Evolutionary conservation across 2,329 filamentous ascomycete genomes (phyloP), one percentile per base, ranked within the genome.

Genomic region (Calonectria honghensis): DNA sequence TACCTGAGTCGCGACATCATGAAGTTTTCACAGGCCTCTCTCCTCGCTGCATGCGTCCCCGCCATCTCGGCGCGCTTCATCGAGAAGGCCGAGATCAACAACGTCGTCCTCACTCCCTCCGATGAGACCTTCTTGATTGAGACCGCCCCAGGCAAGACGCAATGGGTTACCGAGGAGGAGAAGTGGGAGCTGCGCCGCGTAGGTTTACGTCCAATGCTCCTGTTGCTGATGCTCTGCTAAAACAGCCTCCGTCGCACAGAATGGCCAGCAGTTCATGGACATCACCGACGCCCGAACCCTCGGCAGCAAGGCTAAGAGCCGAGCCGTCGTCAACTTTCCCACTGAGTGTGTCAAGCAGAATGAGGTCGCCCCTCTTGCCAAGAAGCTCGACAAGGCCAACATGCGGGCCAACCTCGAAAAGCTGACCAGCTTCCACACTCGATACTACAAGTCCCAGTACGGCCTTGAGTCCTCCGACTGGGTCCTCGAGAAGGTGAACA

Each of bases 131-230:
- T 91, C 84, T 89, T 98, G 61, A 93, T 99, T 77, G 96, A 98
- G 87, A 89, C 97, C 32, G 90, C 91, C n/a, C 95, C 95, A 4
- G 95, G 94, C 71, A 90, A 96, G 83, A 96, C 93, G 31, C 88
- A 90, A 89, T 97, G 95, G 94, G 93, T 98, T 39, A 97, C 95
- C 0, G 96, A 98, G 81, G 95, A 98, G 45, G 93, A 98, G 87
- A 99, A 98, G 86, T 98, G 96, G 96, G 93, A 93, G 85, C 87
- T 98, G 77, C 93, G 94, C 82, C 90, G 95, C 79, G 96, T 97
- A 90, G 73, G 91, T 86, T n/a, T 27, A 4, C 24, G 6, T 32
- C 16, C 54, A 20, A 14, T 13, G 68, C 6, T 57, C 9, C 18
- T 31, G 24, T 14, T 27, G 20, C 20, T 65, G 13, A 10, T 9